Base-by-base conservation (phyloP, 2,329 filamentous ascomycete species). In the Anthostomella pinea region DNA sequence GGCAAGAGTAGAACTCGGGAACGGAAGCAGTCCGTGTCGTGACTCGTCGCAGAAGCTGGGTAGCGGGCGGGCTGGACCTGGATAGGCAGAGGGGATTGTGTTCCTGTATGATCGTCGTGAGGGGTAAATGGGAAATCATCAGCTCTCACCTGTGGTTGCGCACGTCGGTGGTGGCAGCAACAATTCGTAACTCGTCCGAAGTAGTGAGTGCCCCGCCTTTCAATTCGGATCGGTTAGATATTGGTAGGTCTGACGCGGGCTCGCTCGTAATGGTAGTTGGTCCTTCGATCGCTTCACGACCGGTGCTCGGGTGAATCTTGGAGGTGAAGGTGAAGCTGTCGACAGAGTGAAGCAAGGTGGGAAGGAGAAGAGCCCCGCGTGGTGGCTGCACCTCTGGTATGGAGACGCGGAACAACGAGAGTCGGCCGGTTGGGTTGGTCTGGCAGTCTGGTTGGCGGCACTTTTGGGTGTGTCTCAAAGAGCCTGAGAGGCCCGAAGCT, bases 31-130 rank as follows among this genome's bases (percentile, higher is more conserved):
- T 25, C 33, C 30, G 38, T 19, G 29, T 18, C 21, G 32, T 26
- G 25, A 32, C 25, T 28, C 19, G 17, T 29, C 22, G 21, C 31
- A 31, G 32, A 18, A 5, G 18, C 22, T 32, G 23, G 35, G 8
- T 24, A 27, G 18, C 22, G 32, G 38, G 19, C 11, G 30, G 13
- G n/a, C n/a, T 14, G 30, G 14, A 29, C 32, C 39, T 17, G 20
- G 34, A 38, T n/a, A 34, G 36, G 30, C 20, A 33, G 35, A 28
- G 25, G 40, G 32, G 33, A 30, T 28, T 34, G 29, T 33, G 31
- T 39, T 27, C 31, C 29, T 44, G 40, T 43, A 41, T 57, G 53
- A 57, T 58, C 48, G 52, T 41, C 52, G 39, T 35, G 38, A 44
- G 39, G 45, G 45, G 39, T 40, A 33, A 23, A 16, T 22, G 15